Evolutionary conservation across 169 alveolate genomes (phyloP), one percentile per base, ranked within the genome.

Genomic region (Cryptosporidium xiaoi): DNA sequence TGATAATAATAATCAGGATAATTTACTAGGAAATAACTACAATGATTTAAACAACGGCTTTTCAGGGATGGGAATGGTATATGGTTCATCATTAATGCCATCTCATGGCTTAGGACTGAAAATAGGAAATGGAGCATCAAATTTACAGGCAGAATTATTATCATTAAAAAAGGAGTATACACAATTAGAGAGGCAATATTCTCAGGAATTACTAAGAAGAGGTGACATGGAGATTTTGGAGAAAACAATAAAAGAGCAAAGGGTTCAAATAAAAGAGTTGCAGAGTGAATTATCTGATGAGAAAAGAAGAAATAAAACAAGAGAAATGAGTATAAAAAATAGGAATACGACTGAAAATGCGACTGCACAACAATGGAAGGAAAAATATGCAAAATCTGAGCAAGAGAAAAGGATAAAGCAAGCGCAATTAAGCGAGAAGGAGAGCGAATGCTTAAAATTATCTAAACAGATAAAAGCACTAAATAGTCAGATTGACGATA

Each of bases 271-370:
- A 34, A 56, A 64, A n/a, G 87, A 77, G 48, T 77, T 77, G 31
- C 87, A 62, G 65, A 77, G 64, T 60, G 77, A 77, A 51, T 20
- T 77, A 5, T 77, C 87, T 16, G 87, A 77, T 62, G 87, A 77
- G 69, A 77, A 60, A 62, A 56, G 87, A n/a, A 56, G 87, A 44
- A 60, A 40, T 27, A 60, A 60, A 18, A 77, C 69, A 20, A 51
- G 71, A 18, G 87, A 77, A 51, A 77, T 60, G 87, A 77, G 60
- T 60, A 34, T 56, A 33, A 55, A 33, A 18, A 77, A 62, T 27
- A 77, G 56, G 36, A 60, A 44, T 77, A 33, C 18, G 16, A 46
- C 87, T 31, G 64, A 77, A 1, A 29, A 16, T 13, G 18, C 56
- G 16, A 55, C 71, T 18, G 36, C 31, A 10, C 77, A 77, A 31